A percentile compares a stretch with the other conserved stretches of the same genome.
These are phyloP conservation scores for Mycosphaerella sp. DNA, from an alignment of 2,329 filamentous ascomycete species.

Conservation along the genomic window DNA sequence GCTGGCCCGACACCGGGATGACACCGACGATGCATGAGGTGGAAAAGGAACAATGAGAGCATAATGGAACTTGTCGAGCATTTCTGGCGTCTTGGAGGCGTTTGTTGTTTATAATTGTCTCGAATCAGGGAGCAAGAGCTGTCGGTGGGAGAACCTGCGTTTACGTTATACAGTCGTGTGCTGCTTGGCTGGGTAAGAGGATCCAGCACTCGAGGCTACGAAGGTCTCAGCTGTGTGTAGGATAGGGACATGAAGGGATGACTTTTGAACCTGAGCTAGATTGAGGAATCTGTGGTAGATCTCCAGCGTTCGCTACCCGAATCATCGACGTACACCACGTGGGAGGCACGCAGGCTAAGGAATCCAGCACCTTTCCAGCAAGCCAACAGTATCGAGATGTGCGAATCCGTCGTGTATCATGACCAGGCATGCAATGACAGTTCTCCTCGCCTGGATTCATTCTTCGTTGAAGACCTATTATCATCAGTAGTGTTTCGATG, in stretches of 20 bases:
- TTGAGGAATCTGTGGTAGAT: no score
- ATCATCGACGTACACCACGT: no score
- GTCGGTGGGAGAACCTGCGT: not conserved
- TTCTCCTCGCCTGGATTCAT: no score
- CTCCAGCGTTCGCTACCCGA: no score
- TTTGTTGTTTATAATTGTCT: no score
- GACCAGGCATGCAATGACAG: no score
- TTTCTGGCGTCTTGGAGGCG: not conserved
- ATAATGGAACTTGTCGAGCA: not conserved
- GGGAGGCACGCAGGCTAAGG: no score
- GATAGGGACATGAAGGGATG: slow-evolving; percentile 1
- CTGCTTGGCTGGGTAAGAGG: not conserved
- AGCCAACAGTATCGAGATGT: no score
- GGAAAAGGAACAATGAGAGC: slow-evolving; percentile 26
- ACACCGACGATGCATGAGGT: slow-evolving; percentile 36
- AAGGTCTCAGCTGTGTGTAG: slow-evolving; percentile 1
- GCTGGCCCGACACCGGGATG: slow-evolving; percentile 55
- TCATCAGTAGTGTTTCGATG: no score
- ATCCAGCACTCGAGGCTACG: slow-evolving; percentile 1
- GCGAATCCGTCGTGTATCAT: no score
- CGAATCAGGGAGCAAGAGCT: not conserved
- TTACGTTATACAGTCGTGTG: slow-evolving; percentile 1
- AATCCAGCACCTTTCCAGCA: no score
- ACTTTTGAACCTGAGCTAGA: not conserved
- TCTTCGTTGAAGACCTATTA: no score